Base-by-base conservation (phyloP, 768 basidiomycete genomes). In the Russula ochroleuca region DNA sequence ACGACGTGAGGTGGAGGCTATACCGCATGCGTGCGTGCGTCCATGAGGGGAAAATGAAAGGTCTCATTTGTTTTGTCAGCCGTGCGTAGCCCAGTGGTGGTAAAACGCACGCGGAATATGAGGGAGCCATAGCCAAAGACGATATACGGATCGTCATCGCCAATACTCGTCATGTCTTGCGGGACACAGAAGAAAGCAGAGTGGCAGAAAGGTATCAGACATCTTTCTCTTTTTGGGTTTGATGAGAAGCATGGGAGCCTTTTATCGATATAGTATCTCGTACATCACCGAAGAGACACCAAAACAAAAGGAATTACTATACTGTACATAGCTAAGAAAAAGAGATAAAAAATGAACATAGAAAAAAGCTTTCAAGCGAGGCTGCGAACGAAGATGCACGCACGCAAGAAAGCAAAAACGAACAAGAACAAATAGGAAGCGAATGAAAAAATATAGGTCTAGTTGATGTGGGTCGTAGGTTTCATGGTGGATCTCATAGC, bases 91-190 rank as follows among this genome's bases (percentile, higher is more conserved):
- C 38, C 38, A 41, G 40, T 41, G 15, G 40, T 17, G 40, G 13
- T 41, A 15, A 23, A n/a, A 54, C 72, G 61, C 70, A 87, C 93
- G 82, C 93, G 95, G 82, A 90, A 96, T 62, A 96, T 94, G 45
- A 97, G 80, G 7, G 92, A 94, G 13, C 94, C 94, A 69, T 97
- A 97, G 35, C 93, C 93, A 69, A 96, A 97, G 14, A 96, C 89
- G 57, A 90, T 79, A 72, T 87, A 94, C 23, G 76, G 74, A 6
- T 23, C 40, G 7, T 38, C 37, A 9, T 5, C 48, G 28, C 28
- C 28, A 28, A 28, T 28, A 28, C 28, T 28, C 28, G 35, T 10
- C 35, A 35, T 35, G 10, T 35, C 35, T 35, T 35, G 35, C 35
- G 4, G 7, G 35, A 35, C 35, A 6, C 35, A 35, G 35, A 35